Base-by-base conservation (phyloP, 192 early-diverging fungal species). In the Dissophora globulifera region DNA sequence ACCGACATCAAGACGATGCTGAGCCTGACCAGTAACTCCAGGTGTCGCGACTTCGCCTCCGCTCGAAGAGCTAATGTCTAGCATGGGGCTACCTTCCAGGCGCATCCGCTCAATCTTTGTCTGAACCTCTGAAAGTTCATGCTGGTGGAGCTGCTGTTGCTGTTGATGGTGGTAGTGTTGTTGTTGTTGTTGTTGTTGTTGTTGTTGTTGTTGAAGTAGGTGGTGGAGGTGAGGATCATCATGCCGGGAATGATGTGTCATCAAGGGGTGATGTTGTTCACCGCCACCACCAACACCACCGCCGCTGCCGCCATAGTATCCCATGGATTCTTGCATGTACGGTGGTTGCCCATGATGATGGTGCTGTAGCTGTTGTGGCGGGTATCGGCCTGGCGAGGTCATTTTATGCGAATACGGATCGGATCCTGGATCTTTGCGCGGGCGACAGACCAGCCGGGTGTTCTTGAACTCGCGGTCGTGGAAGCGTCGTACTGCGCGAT, bases 381-480 rank as follows among this genome's bases (percentile, higher is more conserved):
- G 66, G 33, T 49, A 53, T 12, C 55, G 62, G 40, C 41, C 47
- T 0, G 35, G 25, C 0, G 16, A 33, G 1, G 19, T 6, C 46
- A 62, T 30, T 27, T 52, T 62, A 35, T 52, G 41, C 12, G 41
- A 40, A 33, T 56, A 63, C 10, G 68, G 33, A 7, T 63, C 69
- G 1, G 62, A 8, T n/a, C 40, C 70, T 27, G 70, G 70, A 38
- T 75, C 82, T 65, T 83, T 83, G 7, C 82, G 52, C 29, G 82
- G 82, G n/a, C 82, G 65, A 32, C 82, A 83, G 2, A 83, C 82
- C 6, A 83, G 67, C 17, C 74, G 63, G 11, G 79, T 80, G 27
- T 53, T 71, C 33, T 83, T 80, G 50, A 83, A 83, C 26, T 83
- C 82, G 72, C 51, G 50, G 54, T 84, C 82, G 41, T 84, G 80